Evolutionary conservation across 73 alveolate species (phyloP), one percentile per base, ranked within the genome.

Genomic region (Symbiodinium natans): DNA sequence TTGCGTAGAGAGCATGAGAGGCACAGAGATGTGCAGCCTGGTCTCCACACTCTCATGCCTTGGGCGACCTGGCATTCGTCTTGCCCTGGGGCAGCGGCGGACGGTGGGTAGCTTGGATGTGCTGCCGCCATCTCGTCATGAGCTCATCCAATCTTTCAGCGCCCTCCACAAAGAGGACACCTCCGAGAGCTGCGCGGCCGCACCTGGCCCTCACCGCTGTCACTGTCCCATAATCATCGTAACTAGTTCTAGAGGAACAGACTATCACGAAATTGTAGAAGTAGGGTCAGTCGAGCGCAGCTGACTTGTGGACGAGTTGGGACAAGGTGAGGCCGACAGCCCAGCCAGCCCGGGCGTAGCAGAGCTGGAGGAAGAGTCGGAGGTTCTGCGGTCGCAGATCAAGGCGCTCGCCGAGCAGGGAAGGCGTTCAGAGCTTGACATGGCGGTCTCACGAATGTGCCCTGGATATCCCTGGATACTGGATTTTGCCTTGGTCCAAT

Each of bases 11-110:
- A 2, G 80, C 8, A 23, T 31, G 36, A 46, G 59, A 9, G 80
- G 80, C 11, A 63, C 21, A 13, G 36, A 63, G 80, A 6, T 9
- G 59, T n/a, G n/a, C n/a, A 63, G 40, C 33, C 33, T 63, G 13
- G 33, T 63, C 80, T 63, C 33, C 27, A 36, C 80, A 17, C 27
- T 63, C 11, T 63, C 80, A 25, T 63, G 80, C 80, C 36, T 63
- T 23, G 80, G 80, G 80, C 80, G 80, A n/a, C 36, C 17, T 0
- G 80, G 80, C 19, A 29, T 63, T 29, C 80, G 80, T 3, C 80
- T 63, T 25, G 80, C 80, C 9, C 80, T 63, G 80, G 80, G 80
- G 80, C 80, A 63, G 80, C 80, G 80, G 33, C 33, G 80, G 80
- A 63, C 80, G 3, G 38, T 13, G 7, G 80, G 80, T 17, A 63